Conservation (phyloP, 2,329 filamentous ascomycete genomes). For the Aspergillus proliferans region DNA sequence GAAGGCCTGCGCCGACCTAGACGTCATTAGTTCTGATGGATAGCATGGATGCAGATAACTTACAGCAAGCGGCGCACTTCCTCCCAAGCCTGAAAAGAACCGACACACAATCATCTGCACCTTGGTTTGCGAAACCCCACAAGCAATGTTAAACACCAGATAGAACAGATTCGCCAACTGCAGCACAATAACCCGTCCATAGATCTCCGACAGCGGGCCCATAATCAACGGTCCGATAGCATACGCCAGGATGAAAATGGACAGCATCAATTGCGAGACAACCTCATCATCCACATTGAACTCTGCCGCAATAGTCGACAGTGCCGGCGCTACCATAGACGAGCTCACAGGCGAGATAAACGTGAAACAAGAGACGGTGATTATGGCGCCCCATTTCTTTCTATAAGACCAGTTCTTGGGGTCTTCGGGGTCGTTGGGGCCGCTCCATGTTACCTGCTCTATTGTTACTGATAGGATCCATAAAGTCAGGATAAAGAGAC, state of each 20-base stretch:
- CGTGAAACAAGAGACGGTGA: conserved; percentile 53
- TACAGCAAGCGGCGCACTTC: conserved; percentile 50
- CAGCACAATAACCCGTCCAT: conserved; percentile 49
- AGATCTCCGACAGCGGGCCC: conserved; percentile 51
- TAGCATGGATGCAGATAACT: conserved; percentile 10
- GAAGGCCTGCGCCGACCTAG: conserved; percentile 44
- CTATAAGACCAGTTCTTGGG: conserved; percentile 50
- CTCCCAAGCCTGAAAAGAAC: conserved; percentile 54
- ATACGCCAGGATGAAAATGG: conserved; percentile 51
- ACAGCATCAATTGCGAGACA: conserved; percentile 45
- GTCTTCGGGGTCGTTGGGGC: conserved; percentile 45
- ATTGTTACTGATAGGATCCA: background rate
- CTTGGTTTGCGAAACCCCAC: conserved; percentile 50
- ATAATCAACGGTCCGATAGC: conserved; percentile 48
- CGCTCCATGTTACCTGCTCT: conserved; percentile 44
- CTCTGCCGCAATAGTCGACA: conserved; percentile 49
- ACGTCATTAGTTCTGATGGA: background rate
- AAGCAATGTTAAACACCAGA: conserved; percentile 55
- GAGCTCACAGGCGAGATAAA: conserved; percentile 60
- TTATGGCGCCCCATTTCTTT: conserved; percentile 53
- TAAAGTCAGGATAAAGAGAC: background rate
- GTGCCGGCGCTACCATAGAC: conserved; percentile 52
- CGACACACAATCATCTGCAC: conserved; percentile 53
- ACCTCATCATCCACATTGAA: conserved; percentile 46
- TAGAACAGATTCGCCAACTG: conserved; percentile 52